Conservation (phyloP, 2,329 filamentous ascomycete genomes). For the Penicillium sp. region DNA sequence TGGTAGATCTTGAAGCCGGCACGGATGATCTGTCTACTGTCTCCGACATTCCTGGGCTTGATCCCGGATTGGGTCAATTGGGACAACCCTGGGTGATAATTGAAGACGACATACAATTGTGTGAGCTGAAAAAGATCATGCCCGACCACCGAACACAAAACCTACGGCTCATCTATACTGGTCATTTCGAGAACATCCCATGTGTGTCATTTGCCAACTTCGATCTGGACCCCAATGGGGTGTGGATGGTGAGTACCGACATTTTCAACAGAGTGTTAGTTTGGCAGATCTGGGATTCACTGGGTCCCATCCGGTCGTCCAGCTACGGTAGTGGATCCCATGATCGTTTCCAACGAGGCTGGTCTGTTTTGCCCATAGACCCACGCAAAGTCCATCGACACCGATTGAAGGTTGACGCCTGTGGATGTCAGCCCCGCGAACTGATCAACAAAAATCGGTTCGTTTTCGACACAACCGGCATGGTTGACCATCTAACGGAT, state of each 20-base stretch:
- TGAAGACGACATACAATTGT: conserved; percentile 24
- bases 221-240: conserved; percentile 55
- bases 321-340: conserved; percentile 25
- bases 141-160: conserved; percentile 43
- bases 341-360: conserved; percentile 37
- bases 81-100: conserved; percentile 40
- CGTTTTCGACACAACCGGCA: conserved; percentile 34
- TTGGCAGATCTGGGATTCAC: conserved; percentile 52
- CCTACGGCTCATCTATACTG: conserved; percentile 44
- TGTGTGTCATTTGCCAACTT: conserved; percentile 61
- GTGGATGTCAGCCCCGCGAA: conserved; percentile 36
- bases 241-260: conserved; percentile 60
- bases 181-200: conserved; percentile 57
- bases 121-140: conserved; percentile 30
- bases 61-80: neutral
- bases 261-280: conserved; percentile 54
- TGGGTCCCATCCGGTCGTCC: conserved; percentile 30
- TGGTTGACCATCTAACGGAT: conserved; percentile 29
- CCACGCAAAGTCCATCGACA: conserved; percentile 44
- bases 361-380: conserved; percentile 50
- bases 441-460: conserved; percentile 17
- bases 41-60: neutral
- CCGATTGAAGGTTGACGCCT: conserved; percentile 40
- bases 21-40: conserved; percentile 19
- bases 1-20: conserved; percentile 43